These are phyloP conservation scores for Linnemannia exigua DNA, from an alignment of 192 early-diverging fungal genomes.

Conservation along the genomic window DNA sequence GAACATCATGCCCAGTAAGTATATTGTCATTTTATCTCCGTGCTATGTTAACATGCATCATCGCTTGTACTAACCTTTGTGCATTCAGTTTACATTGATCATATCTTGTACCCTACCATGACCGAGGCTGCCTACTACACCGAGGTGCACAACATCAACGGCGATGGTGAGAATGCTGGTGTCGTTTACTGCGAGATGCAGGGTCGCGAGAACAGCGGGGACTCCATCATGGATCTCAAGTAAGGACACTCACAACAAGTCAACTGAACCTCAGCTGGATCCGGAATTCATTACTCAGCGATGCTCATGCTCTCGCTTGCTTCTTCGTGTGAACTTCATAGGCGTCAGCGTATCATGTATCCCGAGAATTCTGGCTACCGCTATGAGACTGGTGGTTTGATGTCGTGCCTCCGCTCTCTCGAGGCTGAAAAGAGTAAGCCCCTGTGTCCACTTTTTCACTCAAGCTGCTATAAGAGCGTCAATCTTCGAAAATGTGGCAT, in stretches of 20 bases:
- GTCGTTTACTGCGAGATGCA: conserved; percentile 78
- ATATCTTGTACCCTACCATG: conserved; percentile 73
- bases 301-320: not conserved
- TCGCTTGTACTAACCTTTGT: not conserved
- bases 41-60: not conserved
- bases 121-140: conserved; percentile 71
- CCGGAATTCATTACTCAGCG: not conserved
- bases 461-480: not conserved
- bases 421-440: conserved; percentile 69
- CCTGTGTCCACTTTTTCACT: too few species aligned
- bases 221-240: conserved; percentile 59
- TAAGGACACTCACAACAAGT: not conserved
- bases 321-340: not conserved
- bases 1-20: conserved; percentile 66
- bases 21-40: not conserved
- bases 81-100: conserved; percentile 68
- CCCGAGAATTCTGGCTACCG: conserved; percentile 72
- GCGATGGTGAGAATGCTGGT: conserved; percentile 75
- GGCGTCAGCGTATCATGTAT: conserved; percentile 67
- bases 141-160: conserved; percentile 75
- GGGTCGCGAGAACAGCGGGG: conserved; percentile 65
- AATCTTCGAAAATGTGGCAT: not conserved
- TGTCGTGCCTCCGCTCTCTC: conserved; percentile 68
- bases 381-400: conserved; percentile 72
- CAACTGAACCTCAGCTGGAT: not conserved